A percentile compares a stretch with the other conserved stretches of the same genome.
These are phyloP conservation scores for Xylaria castorea DNA, from an alignment of 495 filamentous ascomycete genomes.

Conservation along the genomic window DNA sequence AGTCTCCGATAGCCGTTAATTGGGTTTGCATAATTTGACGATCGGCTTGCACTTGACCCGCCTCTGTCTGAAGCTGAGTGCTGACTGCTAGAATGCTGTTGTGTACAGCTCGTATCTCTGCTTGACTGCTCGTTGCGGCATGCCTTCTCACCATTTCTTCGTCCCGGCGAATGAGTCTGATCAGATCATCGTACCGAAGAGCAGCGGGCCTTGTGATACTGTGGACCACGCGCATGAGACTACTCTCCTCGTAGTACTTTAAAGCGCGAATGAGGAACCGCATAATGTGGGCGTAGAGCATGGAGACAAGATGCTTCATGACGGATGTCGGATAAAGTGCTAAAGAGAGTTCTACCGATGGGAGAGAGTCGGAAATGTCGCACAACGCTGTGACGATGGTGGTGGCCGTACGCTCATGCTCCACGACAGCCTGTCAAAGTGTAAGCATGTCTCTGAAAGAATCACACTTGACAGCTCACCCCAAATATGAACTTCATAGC, in stretches of 20 bases:
- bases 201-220: conserved; percentile 16
- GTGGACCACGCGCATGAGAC: conserved; percentile 2
- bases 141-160: neutral
- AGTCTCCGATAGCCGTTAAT: neutral
- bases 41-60: neutral
- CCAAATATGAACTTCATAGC: conserved; percentile 40
- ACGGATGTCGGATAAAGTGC: conserved; percentile 16
- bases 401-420: conserved; percentile 64
- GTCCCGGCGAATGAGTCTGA: neutral
- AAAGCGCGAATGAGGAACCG: conserved; percentile 30
- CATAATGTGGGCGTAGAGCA: conserved; percentile 18
- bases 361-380: conserved; percentile 15
- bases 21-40: neutral
- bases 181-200: neutral
- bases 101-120: neutral
- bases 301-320: neutral
- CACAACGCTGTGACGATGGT: neutral
- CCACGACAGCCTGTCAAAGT: conserved; percentile 10
- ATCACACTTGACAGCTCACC: neutral
- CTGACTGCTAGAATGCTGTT: neutral
- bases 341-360: neutral
- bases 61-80: neutral
- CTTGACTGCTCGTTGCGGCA: neutral
- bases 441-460: too few relatives aligned
- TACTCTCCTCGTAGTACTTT: conserved; percentile 43